Conservation (phyloP, 306 rosid species). For the Cicer chorassanicum region DNA sequence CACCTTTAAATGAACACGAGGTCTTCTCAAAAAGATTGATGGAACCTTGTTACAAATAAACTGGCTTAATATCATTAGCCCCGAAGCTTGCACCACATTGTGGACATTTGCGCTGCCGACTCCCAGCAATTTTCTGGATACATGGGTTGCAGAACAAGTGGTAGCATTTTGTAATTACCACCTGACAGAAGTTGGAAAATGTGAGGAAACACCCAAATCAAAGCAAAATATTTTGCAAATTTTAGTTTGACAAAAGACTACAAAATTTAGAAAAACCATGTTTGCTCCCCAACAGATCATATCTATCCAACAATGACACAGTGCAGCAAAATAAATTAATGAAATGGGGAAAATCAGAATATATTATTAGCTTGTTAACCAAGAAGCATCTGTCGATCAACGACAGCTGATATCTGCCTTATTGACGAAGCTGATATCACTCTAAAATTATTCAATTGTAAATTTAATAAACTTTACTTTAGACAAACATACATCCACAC, state of each 20-base stretch:
- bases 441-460: not conserved
- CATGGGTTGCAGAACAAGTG: slow-evolving; percentile 95
- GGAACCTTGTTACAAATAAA: slow-evolving; percentile 68
- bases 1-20: slow-evolving; percentile 41
- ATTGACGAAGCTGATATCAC: not conserved
- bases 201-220: not conserved
- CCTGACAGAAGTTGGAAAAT: slow-evolving; percentile 57
- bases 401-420: not conserved
- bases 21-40: slow-evolving; percentile 39
- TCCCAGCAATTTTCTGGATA: slow-evolving; percentile 71
- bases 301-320: not conserved
- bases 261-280: not conserved
- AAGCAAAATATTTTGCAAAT: slow-evolving; percentile 3
- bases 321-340: slow-evolving; percentile 12
- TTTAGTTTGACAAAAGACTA: not conserved
- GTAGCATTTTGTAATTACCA: slow-evolving; percentile 97
- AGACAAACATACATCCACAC: not conserved
- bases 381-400: not conserved
- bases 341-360: not conserved
- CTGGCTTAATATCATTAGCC: slow-evolving; percentile 91
- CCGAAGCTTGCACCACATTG: slow-evolving; percentile 80
- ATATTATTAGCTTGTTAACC: not conserved
- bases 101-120: slow-evolving; percentile 94
- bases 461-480: not conserved
- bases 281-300: not conserved